These are phyloP conservation scores for Aspergillus sclerotioniger DNA, from an alignment of 495 filamentous ascomycete genomes.

Conservation along the genomic window DNA sequence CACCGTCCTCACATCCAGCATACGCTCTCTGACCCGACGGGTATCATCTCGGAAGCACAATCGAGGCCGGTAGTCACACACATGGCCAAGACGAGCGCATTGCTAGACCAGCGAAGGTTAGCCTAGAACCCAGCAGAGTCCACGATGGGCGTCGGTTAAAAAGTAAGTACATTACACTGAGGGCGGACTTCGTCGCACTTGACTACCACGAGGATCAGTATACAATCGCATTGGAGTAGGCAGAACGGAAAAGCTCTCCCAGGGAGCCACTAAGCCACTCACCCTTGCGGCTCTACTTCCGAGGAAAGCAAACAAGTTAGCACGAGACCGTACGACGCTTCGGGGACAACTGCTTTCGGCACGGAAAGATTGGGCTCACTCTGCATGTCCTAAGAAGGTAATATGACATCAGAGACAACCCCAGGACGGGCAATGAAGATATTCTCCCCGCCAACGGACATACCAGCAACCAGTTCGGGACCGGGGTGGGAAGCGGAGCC, in stretches of 20 bases:
- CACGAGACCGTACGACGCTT: constrained; percentile 2
- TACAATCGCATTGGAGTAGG: not conserved
- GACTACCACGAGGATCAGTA: constrained; percentile 22
- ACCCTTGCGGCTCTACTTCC: constrained; percentile 50
- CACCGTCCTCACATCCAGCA: constrained; percentile 49
- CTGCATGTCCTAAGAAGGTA: constrained; percentile 44
- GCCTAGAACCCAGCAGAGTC: not conserved
- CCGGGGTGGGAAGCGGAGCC: constrained; percentile 51
- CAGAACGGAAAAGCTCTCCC: too few relatives aligned
- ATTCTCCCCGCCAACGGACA: constrained; percentile 22
- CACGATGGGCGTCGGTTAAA: constrained; percentile 10
- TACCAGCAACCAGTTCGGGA: constrained; percentile 56
- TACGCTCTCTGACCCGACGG: constrained; percentile 52
- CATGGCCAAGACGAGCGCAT: constrained; percentile 55
- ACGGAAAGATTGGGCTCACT: constrained; percentile 33
- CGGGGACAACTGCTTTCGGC: not conserved
- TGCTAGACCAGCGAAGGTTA: constrained; percentile 36
- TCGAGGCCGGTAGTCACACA: constrained; percentile 57
- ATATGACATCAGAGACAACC: constrained; percentile 8
- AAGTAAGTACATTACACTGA: constrained; percentile 52
- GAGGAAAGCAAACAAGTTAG: constrained; percentile 17
- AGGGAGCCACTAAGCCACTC: too few relatives aligned
- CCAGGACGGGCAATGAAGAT: constrained; percentile 14
- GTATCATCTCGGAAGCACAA: constrained; percentile 58
- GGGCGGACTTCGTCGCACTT: constrained; percentile 56